Evolutionary conservation across 148 eudicot species (phyloP).

Genomic region (Pharnaceum exiguum): DNA sequence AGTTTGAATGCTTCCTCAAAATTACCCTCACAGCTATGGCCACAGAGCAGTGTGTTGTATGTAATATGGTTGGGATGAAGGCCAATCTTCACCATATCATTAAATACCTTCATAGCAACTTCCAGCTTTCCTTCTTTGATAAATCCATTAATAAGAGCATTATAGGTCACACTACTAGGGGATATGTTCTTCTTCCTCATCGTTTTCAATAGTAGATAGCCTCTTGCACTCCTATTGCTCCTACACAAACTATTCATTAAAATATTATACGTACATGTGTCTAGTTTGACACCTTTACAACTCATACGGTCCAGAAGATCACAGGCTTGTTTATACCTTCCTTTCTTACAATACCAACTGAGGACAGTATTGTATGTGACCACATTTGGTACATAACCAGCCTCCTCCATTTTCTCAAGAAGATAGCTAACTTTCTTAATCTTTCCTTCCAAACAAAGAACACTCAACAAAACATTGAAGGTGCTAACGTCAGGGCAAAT

Average conservation of each 20-base stretch:
- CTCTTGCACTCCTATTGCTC: slow-evolving; percentile 51
- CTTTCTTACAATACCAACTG: slow-evolving; percentile 63
- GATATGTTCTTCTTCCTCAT: slow-evolving; percentile 55
- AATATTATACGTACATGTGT: slow-evolving; percentile 67
- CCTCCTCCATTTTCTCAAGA: slow-evolving; percentile 72
- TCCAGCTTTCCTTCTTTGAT: slow-evolving; percentile 64
- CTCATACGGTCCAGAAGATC: slow-evolving; percentile 66
- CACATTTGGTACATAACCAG: slow-evolving; percentile 56
- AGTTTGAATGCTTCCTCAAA: slow-evolving; percentile 56
- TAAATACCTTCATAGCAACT: slow-evolving; percentile 53
- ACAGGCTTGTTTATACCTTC: slow-evolving; percentile 49
- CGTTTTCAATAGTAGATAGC: slow-evolving; percentile 58
- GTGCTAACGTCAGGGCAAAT: slow-evolving; percentile 68
- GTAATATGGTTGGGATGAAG: slow-evolving; percentile 53
- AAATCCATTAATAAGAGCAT: slow-evolving; percentile 76
- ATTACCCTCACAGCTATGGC: slow-evolving; percentile 50
- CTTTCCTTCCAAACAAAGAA: slow-evolving; percentile 61
- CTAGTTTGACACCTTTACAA: slow-evolving; percentile 52
- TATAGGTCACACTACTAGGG: slow-evolving; percentile 71
- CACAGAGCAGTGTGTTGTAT: slow-evolving; percentile 70
- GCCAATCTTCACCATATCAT: slow-evolving; percentile 55
- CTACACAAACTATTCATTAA: slow-evolving; percentile 58
- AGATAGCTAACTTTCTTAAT: slow-evolving; percentile 64
- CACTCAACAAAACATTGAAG: slow-evolving; percentile 60
- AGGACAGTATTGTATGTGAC: slow-evolving; percentile 75